Base-by-base conservation (phyloP, 2,329 filamentous ascomycete species). In the Leptoxyphium fumago region DNA sequence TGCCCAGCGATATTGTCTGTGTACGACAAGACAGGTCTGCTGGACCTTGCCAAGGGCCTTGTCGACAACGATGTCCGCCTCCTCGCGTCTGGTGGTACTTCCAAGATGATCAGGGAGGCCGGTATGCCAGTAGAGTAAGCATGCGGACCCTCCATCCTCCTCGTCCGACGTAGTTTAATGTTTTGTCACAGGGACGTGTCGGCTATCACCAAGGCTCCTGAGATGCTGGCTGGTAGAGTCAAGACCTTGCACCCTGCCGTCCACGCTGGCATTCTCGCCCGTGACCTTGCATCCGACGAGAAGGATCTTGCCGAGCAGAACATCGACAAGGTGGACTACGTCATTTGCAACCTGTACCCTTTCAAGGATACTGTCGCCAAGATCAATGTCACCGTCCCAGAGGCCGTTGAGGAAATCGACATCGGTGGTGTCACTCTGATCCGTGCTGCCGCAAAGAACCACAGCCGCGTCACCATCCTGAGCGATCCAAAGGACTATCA, bases 331-430 rank as follows among this genome's bases (percentile, higher is more conserved):
- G 86, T 94, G 47, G 86, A 94, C 74, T 94, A 82, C 57, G 86
- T 94, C 44, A 66, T 98, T 62, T 96, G 91, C 81, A 98, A 98
- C 70, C 76, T 98, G 45, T 96, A 98, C 67, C 91, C 91, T 10
- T 98, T 98, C 79, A 95, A 95, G 72, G 88, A 96, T 64, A 98
- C 91, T 29, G 80, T 98, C 55, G 83, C 87, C 57, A 94, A 95
- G 74, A 80, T 93, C 71, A 94, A 94, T 60, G 91, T 98, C 58
- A 96, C 89, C 48, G 84, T 98, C 50, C 79, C 85, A 42, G 89
- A 98, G 69, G 91, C 91, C 42, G 89, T 98, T 34, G 91, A 98
- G 70, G 91, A 98, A 71, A 94, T 98, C 58, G 91, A 98, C 67
- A 95, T 98, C 61, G 91, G 88, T 52, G 91, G 91, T 57, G 91